phyloP scores from a whole-genome alignment of 2,329 filamentous ascomycete genomes.

The Calonectria ilicicola region DNA sequence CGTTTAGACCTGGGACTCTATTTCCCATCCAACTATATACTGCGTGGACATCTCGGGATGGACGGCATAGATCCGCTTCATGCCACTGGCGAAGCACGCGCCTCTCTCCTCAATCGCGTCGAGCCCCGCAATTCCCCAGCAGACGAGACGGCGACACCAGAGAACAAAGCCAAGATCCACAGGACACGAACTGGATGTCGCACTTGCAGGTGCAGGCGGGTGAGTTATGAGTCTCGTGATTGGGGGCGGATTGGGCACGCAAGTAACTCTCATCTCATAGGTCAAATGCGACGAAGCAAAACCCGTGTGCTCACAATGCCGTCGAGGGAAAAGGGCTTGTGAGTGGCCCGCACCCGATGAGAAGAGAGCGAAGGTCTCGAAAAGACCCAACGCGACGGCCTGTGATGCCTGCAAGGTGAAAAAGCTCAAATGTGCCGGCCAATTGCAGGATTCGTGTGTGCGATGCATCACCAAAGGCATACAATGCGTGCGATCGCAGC shows the following conservation, averaged over 20 bases:
- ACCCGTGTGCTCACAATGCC: not conserved
- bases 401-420: conserved; percentile 1
- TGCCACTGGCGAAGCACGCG: not conserved
- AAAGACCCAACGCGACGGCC: not conserved
- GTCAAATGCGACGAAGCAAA: conserved; percentile 7
- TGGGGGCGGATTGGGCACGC: not conserved
- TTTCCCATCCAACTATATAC: not conserved
- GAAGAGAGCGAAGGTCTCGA: not conserved
- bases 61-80: not conserved
- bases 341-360: not conserved
- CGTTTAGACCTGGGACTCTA: not conserved
- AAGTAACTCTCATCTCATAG: not conserved
- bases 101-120: not conserved
- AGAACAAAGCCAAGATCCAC: not conserved
- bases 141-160: not conserved
- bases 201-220: conserved; percentile 5
- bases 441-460: not conserved
- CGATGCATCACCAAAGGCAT: not conserved
- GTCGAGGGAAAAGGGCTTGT: not conserved
- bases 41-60: not conserved
- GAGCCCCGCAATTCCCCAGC: not conserved
- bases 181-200: not conserved
- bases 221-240: not conserved
- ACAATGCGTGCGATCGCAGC: not conserved
- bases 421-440: conserved; percentile 2